A percentile compares a stretch with the other conserved stretches of the same genome.
phyloP scores from a whole-genome alignment of 768 basidiomycete species.

The Boletellus ananas region DNA sequence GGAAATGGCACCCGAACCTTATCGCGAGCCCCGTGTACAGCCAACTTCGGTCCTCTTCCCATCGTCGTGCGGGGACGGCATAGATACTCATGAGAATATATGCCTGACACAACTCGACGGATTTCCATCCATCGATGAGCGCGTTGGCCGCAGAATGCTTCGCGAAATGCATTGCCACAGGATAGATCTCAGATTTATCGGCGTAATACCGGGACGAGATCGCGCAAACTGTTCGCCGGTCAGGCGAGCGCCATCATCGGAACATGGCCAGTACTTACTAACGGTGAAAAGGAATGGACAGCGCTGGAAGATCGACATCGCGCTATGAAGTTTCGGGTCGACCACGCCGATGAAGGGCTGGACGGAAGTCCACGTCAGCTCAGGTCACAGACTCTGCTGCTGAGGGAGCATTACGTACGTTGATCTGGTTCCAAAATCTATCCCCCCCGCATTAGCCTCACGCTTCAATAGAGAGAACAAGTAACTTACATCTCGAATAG shows the following conservation, averaged over 20 bases:
- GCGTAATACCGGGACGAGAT: conserved; percentile 77
- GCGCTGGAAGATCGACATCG: conserved; percentile 71
- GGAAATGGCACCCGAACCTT: conserved; percentile 39
- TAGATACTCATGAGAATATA: conserved; percentile 87
- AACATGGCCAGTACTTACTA: conserved; percentile 41
- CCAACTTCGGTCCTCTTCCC: conserved; percentile 92
- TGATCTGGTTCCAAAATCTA: conserved; percentile 69
- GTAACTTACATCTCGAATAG: conserved; percentile 74
- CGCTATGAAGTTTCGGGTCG: conserved; percentile 78
- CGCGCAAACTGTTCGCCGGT: conserved; percentile 60
- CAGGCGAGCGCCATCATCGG: background rate
- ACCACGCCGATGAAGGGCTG: conserved; percentile 69
- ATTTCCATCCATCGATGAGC: conserved; percentile 77
- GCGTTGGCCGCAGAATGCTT: conserved; percentile 79
- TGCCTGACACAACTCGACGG: conserved; percentile 86
- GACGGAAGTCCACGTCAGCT: conserved; percentile 7
- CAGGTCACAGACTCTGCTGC: no score
- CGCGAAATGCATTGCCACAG: conserved; percentile 86
- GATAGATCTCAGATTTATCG: conserved; percentile 80
- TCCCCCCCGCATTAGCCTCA: background rate
- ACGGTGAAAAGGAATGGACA: conserved; percentile 92
- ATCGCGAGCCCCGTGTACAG: conserved; percentile 85
- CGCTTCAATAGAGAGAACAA: background rate
- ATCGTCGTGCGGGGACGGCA: conserved; percentile 72
- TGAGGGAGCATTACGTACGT: conserved; percentile 42